Conservation (phyloP, 352 stramenopile genomes). For the Thraustochytrium sp. region DNA sequence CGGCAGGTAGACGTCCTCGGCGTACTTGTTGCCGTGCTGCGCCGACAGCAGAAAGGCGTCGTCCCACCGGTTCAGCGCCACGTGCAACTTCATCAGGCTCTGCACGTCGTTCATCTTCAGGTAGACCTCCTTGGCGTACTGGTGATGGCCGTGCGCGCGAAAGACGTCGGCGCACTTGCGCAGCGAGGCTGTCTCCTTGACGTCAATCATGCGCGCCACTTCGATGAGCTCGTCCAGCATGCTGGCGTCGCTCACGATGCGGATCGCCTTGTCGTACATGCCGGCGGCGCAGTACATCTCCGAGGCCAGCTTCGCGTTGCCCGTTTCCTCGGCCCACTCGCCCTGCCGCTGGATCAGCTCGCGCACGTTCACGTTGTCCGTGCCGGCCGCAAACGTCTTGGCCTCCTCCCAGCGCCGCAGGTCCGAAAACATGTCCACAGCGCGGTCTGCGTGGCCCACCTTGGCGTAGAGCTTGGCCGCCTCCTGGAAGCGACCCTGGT, state of each 20-base stretch:
- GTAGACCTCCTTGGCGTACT: constrained; percentile 56
- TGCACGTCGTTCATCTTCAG: constrained; percentile 56
- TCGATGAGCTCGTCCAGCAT: constrained; percentile 76
- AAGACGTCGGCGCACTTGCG: constrained; percentile 49
- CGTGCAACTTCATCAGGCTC: constrained; percentile 76
- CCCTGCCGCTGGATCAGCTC: constrained; percentile 79
- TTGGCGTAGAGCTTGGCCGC: constrained; percentile 78
- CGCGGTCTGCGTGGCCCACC: constrained; percentile 66
- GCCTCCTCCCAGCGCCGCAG: constrained; percentile 86
- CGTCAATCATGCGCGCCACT: constrained; percentile 53
- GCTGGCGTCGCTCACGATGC: constrained; percentile 74
- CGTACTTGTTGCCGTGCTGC: constrained; percentile 66
- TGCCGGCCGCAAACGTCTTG: constrained; percentile 71
- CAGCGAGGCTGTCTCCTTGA: constrained; percentile 63
- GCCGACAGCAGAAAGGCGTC: constrained; percentile 79
- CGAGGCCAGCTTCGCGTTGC: constrained; percentile 78
- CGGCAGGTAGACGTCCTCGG: constrained; percentile 76
- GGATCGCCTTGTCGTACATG: constrained; percentile 66
- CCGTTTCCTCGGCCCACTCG: constrained; percentile 81
- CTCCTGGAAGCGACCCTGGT: constrained; percentile 79
- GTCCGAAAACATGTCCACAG: constrained; percentile 87
- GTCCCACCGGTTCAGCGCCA: constrained; percentile 79
- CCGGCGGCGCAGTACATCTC: constrained; percentile 82
- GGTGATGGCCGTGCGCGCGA: constrained; percentile 49
- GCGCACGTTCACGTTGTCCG: constrained; percentile 72